Conservation (phyloP, 345 rosid genomes). For the Turritis glabra region DNA sequence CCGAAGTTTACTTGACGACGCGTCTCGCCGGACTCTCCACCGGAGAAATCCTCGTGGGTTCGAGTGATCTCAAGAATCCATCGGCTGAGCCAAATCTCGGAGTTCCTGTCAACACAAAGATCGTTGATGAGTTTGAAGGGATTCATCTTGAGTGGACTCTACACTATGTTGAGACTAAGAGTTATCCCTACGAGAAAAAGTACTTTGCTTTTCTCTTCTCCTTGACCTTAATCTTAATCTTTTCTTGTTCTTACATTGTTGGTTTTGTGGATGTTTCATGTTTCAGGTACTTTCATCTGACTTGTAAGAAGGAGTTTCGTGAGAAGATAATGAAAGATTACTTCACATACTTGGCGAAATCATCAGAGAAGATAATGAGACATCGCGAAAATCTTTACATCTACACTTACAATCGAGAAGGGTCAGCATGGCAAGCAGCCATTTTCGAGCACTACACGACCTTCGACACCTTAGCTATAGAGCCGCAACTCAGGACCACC, state of each 20-base stretch:
- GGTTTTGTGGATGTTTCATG: neutral
- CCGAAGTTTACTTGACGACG: conserved; percentile 21
- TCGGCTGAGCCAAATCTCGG: conserved; percentile 21
- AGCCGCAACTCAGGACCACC: conserved; percentile 17
- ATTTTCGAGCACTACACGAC: conserved; percentile 37
- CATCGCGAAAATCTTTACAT: conserved; percentile 25
- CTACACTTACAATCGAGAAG: conserved; percentile 24
- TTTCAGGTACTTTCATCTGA: conserved; percentile 31
- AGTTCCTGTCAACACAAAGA: conserved; percentile 32
- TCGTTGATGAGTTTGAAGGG: conserved; percentile 34
- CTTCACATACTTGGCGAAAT: conserved; percentile 28
- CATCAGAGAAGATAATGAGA: conserved; percentile 26
- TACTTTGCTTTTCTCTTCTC: neutral
- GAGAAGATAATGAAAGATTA: conserved; percentile 35
- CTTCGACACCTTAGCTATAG: conserved; percentile 35
- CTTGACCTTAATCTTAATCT: neutral
- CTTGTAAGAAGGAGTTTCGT: conserved; percentile 35
- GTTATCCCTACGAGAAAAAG: conserved; percentile 28
- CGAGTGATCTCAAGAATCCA: conserved; percentile 31
- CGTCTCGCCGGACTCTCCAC: conserved; percentile 28
- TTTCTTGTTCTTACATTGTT: neutral
- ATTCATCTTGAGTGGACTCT: conserved; percentile 39
- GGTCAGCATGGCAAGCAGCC: conserved; percentile 21
- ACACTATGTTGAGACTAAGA: conserved; percentile 20
- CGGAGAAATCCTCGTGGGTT: conserved; percentile 28